phyloP scores from a whole-genome alignment of 805 yeast genomes.

The Brettanomyces custersianus region DNA sequence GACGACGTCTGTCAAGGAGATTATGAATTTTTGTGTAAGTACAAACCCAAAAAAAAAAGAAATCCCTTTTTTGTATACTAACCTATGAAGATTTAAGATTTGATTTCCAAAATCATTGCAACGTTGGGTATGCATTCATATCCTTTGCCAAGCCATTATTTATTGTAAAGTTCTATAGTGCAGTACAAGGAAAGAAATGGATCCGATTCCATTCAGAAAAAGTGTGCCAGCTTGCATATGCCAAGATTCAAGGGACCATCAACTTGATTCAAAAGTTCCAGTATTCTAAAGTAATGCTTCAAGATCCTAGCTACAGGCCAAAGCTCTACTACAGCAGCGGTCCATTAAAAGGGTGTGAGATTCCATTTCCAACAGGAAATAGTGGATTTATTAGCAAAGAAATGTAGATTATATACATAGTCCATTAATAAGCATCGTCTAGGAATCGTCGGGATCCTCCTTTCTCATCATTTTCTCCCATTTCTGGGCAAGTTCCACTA shows the following conservation, averaged over 20 bases:
- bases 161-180: constrained; percentile 35
- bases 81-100: constrained; percentile 31
- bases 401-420: no score
- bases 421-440: no score
- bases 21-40: constrained; percentile 32
- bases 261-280: constrained; percentile 39
- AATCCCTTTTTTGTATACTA: not conserved
- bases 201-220: constrained; percentile 38
- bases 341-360: constrained; percentile 31
- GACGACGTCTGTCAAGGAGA: constrained; percentile 33
- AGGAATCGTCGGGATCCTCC: constrained; percentile 10
- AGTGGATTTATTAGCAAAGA: no score
- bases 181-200: constrained; percentile 41
- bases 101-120: constrained; percentile 43
- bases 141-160: constrained; percentile 36
- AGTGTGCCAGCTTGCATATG: constrained; percentile 42
- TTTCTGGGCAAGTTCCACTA: constrained; percentile 57
- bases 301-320: constrained; percentile 37
- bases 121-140: constrained; percentile 49
- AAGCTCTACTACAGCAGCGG: constrained; percentile 38
- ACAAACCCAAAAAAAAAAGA: not conserved
- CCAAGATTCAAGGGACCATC: constrained; percentile 40
- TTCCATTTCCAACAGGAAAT: constrained; percentile 32
- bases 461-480: constrained; percentile 33
- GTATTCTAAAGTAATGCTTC: constrained; percentile 39